Evolutionary conservation across 352 stramenopile species (phyloP), one percentile per base, ranked within the genome.

Genomic region (Pythium chondricola): DNA sequence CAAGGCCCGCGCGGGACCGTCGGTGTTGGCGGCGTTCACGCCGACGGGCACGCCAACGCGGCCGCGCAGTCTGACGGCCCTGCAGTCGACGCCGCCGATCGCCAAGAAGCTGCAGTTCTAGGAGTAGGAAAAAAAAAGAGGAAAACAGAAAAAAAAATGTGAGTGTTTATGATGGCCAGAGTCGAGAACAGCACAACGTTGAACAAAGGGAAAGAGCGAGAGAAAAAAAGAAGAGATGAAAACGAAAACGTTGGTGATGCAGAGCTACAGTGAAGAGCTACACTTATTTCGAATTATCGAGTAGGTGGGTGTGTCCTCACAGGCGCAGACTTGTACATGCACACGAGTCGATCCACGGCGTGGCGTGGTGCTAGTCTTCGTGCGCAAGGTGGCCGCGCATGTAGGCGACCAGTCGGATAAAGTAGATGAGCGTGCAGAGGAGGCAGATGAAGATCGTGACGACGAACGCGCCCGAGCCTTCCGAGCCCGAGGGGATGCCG

Each of bases 371-470:
- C 36, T 72, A 69, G 31, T 59, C 52, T 47, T 64, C 49, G 36
- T 65, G 64, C 27, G 24, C 26, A 41, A 69, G 53, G 22, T 61
- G 52, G 45, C 55, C 70, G 32, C 45, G 61, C 46, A 90, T 65
- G 65, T 85, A 89, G 4, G 67, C 64, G 42, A 70, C 27, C 18
- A 93, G 49, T 6, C 68, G 75, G 20, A 57, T 26, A 44, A 69
- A 18, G 64, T 88, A 89, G 37, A 88, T 65, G 56, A 80, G 32
- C 38, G 75, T 88, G 59, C 77, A 91, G 48, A 93, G 63, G 27
- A 44, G 21, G 63, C 73, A 89, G 60, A 89, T 66, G 56, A 89
- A 83, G 41, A 90, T 69, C 56, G 79, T 90, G 55, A 91, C 74
- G n/a, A 89, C 60, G 55, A 88, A 91, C 8, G 65, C 71, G 43